Evolutionary conservation across 1,284 basidiomycete genomes (phyloP).

Genomic region (Marasmius sp.): DNA sequence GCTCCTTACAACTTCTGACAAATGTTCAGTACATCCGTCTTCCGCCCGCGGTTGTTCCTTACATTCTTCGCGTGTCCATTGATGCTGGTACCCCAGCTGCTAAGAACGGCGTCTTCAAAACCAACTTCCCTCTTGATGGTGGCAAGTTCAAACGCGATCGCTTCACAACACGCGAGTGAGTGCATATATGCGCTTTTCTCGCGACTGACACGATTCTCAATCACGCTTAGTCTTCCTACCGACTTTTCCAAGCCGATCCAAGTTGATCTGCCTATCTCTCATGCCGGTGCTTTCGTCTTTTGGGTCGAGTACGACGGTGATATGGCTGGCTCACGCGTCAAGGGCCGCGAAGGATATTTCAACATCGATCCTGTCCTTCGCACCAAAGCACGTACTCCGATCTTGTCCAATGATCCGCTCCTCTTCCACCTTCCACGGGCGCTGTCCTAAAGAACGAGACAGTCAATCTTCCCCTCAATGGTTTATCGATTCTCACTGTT

Average conservation of each 20-base stretch:
- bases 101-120: constrained; percentile 87
- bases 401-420: constrained; percentile 59
- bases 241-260: constrained; percentile 87
- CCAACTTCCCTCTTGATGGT: constrained; percentile 93
- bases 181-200: constrained; percentile 8
- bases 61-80: constrained; percentile 85
- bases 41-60: constrained; percentile 86
- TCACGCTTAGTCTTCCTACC: constrained; percentile 61
- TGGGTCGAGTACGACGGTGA: constrained; percentile 87
- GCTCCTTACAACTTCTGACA: constrained; percentile 15
- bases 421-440: constrained; percentile 49
- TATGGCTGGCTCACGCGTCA: constrained; percentile 55
- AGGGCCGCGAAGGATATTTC: constrained; percentile 89
- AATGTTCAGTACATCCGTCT: constrained; percentile 84
- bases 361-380: constrained; percentile 91
- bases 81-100: constrained; percentile 88
- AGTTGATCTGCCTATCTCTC: constrained; percentile 91
- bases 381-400: constrained; percentile 67
- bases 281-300: constrained; percentile 92
- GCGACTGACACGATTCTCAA: constrained; percentile 14
- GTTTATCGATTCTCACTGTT: constrained; percentile 82
- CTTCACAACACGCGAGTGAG: constrained; percentile 79
- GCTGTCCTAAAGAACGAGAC: constrained; percentile 47
- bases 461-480: constrained; percentile 79
- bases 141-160: constrained; percentile 78